Conservation (phyloP, 2,329 filamentous ascomycete genomes). For the Alternaria alternata region DNA sequence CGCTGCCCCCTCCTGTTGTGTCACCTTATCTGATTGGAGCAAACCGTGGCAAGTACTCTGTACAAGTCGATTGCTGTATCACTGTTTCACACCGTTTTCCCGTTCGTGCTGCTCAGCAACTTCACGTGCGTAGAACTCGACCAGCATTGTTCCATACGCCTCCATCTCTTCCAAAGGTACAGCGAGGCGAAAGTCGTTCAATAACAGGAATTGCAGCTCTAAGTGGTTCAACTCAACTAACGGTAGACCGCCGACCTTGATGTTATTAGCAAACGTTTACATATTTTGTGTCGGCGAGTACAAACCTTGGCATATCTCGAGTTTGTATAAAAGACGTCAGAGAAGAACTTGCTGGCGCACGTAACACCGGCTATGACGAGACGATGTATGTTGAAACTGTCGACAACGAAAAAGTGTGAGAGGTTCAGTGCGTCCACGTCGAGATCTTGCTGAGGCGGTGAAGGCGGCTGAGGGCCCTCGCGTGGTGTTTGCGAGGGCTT, state of each 20-base stretch:
- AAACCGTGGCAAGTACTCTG: not conserved
- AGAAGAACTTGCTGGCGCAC: constrained; percentile 99
- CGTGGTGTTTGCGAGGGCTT: constrained; percentile 45
- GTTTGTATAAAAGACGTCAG: constrained; percentile 98
- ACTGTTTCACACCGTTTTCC: constrained; percentile 27
- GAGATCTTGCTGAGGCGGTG: constrained; percentile 50
- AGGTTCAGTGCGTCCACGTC: constrained; percentile 61
- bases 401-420: constrained; percentile 87
- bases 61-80: constrained; percentile 9
- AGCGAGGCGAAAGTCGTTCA: constrained; percentile 95
- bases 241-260: constrained; percentile 91
- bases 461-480: constrained; percentile 45
- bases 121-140: constrained; percentile 96
- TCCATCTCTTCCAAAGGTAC: constrained; percentile 95
- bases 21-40: not conserved
- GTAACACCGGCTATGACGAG: constrained; percentile 97
- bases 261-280: constrained; percentile 17
- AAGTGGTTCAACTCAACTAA: constrained; percentile 93
- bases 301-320: constrained; percentile 97
- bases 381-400: constrained; percentile 98
- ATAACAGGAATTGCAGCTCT: constrained; percentile 90
- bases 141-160: constrained; percentile 96
- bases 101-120: constrained; percentile 71
- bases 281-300: constrained; percentile 15
- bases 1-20: not conserved